Conservation (phyloP, 805 yeast species). For the Candida michaelii region DNA sequence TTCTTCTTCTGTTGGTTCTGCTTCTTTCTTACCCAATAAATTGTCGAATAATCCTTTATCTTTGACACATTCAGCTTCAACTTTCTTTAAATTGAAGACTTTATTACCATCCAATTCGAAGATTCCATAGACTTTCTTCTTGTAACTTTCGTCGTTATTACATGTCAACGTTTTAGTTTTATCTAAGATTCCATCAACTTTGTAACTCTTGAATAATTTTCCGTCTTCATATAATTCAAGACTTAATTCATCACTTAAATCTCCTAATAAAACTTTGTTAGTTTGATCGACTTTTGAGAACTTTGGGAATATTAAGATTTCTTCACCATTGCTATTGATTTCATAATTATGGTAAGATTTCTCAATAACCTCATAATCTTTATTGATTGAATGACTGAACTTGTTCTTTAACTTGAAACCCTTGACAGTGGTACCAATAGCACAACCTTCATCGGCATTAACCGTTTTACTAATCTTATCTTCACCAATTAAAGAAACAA, state of each 20-base stretch:
- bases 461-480: conserved; percentile 74
- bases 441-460: conserved; percentile 95
- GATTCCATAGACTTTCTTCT: conserved; percentile 34
- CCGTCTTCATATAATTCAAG: conserved; percentile 42
- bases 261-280: conserved; percentile 37
- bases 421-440: conserved; percentile 81
- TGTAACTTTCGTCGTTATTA: conserved; percentile 22
- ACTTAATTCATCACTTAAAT: conserved; percentile 26
- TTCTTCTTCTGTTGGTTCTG: conserved; percentile 14
- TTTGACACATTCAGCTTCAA: conserved; percentile 45
- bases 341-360: conserved; percentile 51
- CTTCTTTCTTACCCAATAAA: conserved; percentile 26
- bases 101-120: conserved; percentile 50
- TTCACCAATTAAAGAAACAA: conserved; percentile 47
- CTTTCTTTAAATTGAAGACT: conserved; percentile 45
- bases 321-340: conserved; percentile 26
- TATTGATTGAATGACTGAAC: conserved; percentile 53
- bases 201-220: conserved; percentile 27
- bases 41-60: conserved; percentile 25
- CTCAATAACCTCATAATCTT: conserved; percentile 60
- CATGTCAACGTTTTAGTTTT: conserved; percentile 42
- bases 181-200: conserved; percentile 23
- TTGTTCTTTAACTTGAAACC: conserved; percentile 71
- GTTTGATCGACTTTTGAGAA: conserved; percentile 42
- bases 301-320: conserved; percentile 41